Evolutionary conservation across 345 rosid species (phyloP), one percentile per base, ranked within the genome.

Genomic region (Lenwebbia sp.): DNA sequence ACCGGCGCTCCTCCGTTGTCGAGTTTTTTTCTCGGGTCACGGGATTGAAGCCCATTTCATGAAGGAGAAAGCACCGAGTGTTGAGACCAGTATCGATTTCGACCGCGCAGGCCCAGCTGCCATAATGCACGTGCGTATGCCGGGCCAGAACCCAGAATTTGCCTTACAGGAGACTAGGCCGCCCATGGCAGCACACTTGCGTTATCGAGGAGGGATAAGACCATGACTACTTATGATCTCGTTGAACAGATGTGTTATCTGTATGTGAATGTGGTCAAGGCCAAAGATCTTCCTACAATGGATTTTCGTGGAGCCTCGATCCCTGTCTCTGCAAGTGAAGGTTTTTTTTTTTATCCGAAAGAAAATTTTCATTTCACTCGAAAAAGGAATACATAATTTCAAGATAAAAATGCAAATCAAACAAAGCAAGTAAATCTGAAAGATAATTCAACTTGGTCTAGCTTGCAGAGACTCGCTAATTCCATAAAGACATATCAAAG

Each of bases 231-330:
- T 47, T 92, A 92, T 84, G 94, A 91, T 51, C 90, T 92, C 4
- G 94, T 92, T 37, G 93, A 92, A 83, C 91, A 88, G n/a, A 91
- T 92, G 94, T 90, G 87, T 11, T 92, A 88, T 81, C 91, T 92
- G 25, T 92, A 90, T 82, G 92, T 91, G 58, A 88, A 89, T 53
- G 91, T 92, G 5, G 93, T 91, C 54, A 92, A 92, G 87, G 94
- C 93, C 60, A 89, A 57, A 84, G 92, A 90, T 30, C 87, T 92
- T 55, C 93, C 94, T 7, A 83, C 30, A 5, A 89, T 87, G 84
- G 92, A 90, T 81, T 91, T 7, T 70, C 86, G 0, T 93, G 94
- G 6, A 89, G 90, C 53, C 87, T 88, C 54, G 94, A 92, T 62
- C 94, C 94, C 55, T 92, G 91, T 33, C n/a, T n/a, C 92, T 88